A percentile compares a stretch with the other conserved stretches of the same genome.
phyloP scores from a whole-genome alignment of 495 filamentous ascomycete species.

The Aspergillus nidulans region DNA sequence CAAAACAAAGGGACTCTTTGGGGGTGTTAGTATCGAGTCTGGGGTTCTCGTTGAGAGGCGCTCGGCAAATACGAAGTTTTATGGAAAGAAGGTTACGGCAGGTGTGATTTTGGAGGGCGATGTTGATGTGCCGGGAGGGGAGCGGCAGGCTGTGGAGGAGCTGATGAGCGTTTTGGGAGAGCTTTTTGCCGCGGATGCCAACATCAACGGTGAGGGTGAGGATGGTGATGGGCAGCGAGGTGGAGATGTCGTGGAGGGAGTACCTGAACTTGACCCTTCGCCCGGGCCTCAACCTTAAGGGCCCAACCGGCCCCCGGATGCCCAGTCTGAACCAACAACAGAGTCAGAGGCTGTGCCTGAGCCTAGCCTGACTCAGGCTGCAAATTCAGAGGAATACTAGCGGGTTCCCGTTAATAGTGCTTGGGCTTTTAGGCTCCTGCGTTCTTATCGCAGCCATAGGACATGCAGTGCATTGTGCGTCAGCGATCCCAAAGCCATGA shows the following conservation, averaged over 20 bases:
- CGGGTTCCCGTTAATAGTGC: background rate
- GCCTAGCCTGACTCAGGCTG: background rate
- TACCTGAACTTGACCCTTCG: too few species aligned
- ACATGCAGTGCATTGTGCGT: background rate
- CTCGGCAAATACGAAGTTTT: constrained; percentile 89
- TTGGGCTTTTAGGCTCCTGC: background rate
- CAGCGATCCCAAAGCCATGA: background rate
- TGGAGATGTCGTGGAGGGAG: background rate
- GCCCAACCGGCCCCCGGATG: background rate
- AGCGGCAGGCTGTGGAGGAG: constrained; percentile 51
- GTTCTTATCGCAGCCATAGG: background rate
- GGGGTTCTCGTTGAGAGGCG: constrained; percentile 77
- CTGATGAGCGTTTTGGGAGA: constrained; percentile 70
- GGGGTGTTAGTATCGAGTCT: constrained; percentile 83
- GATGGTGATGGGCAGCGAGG: background rate
- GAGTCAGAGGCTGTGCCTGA: background rate
- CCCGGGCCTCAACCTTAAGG: background rate
- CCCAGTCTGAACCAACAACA: background rate
- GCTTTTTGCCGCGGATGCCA: background rate
- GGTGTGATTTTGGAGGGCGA: constrained; percentile 67
- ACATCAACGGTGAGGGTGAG: background rate
- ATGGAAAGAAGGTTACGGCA: constrained; percentile 72
- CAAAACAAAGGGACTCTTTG: constrained; percentile 93
- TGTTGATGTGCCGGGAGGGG: constrained; percentile 56
- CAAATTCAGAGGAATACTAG: background rate